These are phyloP conservation scores for Schizochytrium sp. DNA, from an alignment of 108 stramenopile species.

Conservation along the genomic window DNA sequence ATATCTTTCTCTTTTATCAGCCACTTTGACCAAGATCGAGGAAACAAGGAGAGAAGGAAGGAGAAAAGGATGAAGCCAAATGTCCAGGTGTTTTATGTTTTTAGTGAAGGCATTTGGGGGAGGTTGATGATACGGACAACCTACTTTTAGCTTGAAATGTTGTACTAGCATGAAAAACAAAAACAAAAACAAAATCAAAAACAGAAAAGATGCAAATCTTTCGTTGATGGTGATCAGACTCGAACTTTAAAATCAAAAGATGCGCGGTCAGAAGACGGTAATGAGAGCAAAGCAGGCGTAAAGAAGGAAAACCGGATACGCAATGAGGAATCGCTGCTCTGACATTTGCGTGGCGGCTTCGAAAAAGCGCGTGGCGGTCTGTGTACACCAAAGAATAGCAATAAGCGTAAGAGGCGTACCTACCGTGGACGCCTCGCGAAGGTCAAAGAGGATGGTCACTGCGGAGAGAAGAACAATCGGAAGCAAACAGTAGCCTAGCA, in stretches of 20 bases:
- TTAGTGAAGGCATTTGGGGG: too few relatives aligned
- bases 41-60: too few relatives aligned
- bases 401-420: constrained; percentile 66
- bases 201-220: too few relatives aligned
- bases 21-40: too few relatives aligned
- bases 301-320: constrained; percentile 86
- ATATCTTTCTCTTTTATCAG: too few relatives aligned
- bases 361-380: constrained; percentile 75
- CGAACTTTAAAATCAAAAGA: neutral
- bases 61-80: too few relatives aligned
- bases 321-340: constrained; percentile 88
- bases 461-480: constrained; percentile 89
- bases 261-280: constrained; percentile 80
- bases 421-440: constrained; percentile 48
- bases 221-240: neutral
- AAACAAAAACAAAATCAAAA: too few relatives aligned
- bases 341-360: constrained; percentile 75
- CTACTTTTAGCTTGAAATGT: too few relatives aligned
- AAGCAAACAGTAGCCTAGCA: constrained; percentile 90
- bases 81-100: too few relatives aligned
- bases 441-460: constrained; percentile 63
- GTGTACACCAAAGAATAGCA: constrained; percentile 82
- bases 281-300: constrained; percentile 97
- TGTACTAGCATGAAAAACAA: too few relatives aligned
- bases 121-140: too few relatives aligned